Evolutionary conservation across 2,329 filamentous ascomycete species (phyloP).

Genomic region (Stylonectria norvegica): DNA sequence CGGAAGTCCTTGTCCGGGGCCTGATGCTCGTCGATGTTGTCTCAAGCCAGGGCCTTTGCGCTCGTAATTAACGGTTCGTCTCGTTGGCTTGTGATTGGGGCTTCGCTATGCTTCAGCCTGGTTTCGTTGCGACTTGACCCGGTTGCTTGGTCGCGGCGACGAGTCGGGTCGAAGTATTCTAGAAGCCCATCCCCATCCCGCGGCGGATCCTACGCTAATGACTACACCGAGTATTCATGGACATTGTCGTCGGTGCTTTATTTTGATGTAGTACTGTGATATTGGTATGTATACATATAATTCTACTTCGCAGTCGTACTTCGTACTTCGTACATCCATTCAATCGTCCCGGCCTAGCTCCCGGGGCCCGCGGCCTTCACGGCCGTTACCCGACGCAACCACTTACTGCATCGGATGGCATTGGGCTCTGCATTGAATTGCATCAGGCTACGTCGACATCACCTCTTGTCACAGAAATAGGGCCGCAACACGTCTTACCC

Average conservation of each 20-base stretch:
- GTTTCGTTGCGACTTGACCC: conserved; percentile 1
- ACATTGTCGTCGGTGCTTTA: too few relatives aligned
- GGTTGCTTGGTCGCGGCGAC: conserved; percentile 3
- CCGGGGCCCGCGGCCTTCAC: neutral
- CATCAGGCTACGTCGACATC: neutral
- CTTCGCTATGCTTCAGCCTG: conserved; percentile 3
- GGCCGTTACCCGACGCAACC: neutral
- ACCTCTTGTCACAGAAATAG: neutral
- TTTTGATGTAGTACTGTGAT: too few relatives aligned
- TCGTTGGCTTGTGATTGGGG: neutral
- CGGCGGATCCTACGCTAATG: neutral
- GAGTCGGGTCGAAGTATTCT: conserved; percentile 19
- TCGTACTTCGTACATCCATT: too few relatives aligned
- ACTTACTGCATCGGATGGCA: neutral
- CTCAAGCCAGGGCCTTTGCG: neutral
- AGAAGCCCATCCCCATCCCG: conserved; percentile 10
- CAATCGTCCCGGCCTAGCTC: neutral
- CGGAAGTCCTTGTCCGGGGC: neutral
- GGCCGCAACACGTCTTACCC: neutral
- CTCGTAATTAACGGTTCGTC: neutral
- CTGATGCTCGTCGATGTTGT: too few relatives aligned
- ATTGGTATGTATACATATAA: too few relatives aligned
- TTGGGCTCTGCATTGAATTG: neutral
- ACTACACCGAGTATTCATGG: too few relatives aligned
- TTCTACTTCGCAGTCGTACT: neutral